phyloP scores from a whole-genome alignment of 805 yeast species.

The Kuraishia capsulata region DNA sequence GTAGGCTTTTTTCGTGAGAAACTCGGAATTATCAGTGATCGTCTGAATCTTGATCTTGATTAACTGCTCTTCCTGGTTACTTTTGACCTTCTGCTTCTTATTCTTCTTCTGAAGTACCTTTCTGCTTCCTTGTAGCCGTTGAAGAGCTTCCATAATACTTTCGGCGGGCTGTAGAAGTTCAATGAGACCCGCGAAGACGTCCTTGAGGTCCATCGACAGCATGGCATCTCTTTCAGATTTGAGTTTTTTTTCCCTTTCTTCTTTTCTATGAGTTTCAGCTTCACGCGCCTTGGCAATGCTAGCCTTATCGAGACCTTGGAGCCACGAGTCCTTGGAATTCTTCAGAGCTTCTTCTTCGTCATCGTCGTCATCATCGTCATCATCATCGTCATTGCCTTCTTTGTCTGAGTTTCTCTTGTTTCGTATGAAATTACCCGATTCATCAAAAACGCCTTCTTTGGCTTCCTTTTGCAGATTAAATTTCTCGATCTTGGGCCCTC shows the following conservation, averaged over 20 bases:
- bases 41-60: slow-evolving; percentile 20
- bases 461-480: slow-evolving; percentile 51
- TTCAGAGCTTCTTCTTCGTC: slow-evolving; percentile 9
- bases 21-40: slow-evolving; percentile 41
- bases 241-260: slow-evolving; percentile 18
- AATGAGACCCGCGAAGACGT: slow-evolving; percentile 26
- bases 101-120: slow-evolving; percentile 7
- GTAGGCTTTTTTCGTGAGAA: slow-evolving; percentile 31
- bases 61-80: slow-evolving; percentile 7
- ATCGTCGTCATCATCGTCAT: slow-evolving; percentile 4
- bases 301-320: slow-evolving; percentile 8
- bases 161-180: slow-evolving; percentile 47
- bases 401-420: slow-evolving; percentile 22
- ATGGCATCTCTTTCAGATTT: slow-evolving; percentile 12
- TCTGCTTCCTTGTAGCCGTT: slow-evolving; percentile 22
- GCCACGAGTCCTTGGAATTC: slow-evolving; percentile 27
- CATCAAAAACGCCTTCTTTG: slow-evolving; percentile 52
- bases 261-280: slow-evolving; percentile 13
- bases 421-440: slow-evolving; percentile 47
- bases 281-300: slow-evolving; percentile 16
- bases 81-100: slow-evolving; percentile 4
- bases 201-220: slow-evolving; percentile 7
- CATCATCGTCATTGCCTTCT: slow-evolving; percentile 16
- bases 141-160: slow-evolving; percentile 48
- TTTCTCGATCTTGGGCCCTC: slow-evolving; percentile 44